phyloP scores from a whole-genome alignment of 2,329 filamentous ascomycete genomes.

The Ophiocordyceps unilateralis region DNA sequence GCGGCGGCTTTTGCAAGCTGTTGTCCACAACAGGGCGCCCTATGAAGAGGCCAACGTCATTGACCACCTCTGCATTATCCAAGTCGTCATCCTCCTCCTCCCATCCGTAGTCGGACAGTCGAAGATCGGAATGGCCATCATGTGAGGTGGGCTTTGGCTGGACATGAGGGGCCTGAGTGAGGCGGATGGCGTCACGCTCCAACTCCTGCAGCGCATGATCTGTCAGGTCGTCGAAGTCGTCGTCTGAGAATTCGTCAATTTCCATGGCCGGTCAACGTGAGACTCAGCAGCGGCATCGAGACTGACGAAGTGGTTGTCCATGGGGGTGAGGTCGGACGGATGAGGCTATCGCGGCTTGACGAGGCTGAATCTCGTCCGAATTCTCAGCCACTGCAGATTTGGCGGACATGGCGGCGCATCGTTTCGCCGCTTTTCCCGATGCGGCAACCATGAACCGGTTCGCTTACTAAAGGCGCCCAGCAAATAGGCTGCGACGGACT shows the following conservation, averaged over 20 bases:
- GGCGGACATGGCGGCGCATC: no score
- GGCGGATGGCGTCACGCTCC: slow-evolving; percentile 44
- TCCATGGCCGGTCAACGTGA: slow-evolving; percentile 14
- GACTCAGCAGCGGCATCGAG: slow-evolving; percentile 3
- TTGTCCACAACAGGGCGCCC: slow-evolving; percentile 19
- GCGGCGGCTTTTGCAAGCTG: slow-evolving; percentile 6
- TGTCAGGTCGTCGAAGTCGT: slow-evolving; percentile 44
- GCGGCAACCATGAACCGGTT: no score
- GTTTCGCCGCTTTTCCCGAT: no score
- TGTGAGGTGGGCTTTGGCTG: slow-evolving; percentile 7
- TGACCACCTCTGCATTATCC: slow-evolving; percentile 38
- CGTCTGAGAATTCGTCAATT: slow-evolving; percentile 44
- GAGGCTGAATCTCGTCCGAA: no score
- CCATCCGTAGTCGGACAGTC: slow-evolving; percentile 22
- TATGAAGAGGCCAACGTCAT: slow-evolving; percentile 24
- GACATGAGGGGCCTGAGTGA: slow-evolving; percentile 33
- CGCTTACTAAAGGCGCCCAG: no score
- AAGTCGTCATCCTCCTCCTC: slow-evolving; percentile 40
- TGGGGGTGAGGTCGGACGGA: not conserved
- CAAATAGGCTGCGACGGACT: no score
- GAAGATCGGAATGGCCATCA: slow-evolving; percentile 6
- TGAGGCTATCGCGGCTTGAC: not conserved
- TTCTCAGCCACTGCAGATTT: no score
- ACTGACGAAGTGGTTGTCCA: not conserved
- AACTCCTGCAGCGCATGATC: slow-evolving; percentile 41